phyloP scores from a whole-genome alignment of 1,284 basidiomycete species.

The Rhodotorula sp. region DNA sequence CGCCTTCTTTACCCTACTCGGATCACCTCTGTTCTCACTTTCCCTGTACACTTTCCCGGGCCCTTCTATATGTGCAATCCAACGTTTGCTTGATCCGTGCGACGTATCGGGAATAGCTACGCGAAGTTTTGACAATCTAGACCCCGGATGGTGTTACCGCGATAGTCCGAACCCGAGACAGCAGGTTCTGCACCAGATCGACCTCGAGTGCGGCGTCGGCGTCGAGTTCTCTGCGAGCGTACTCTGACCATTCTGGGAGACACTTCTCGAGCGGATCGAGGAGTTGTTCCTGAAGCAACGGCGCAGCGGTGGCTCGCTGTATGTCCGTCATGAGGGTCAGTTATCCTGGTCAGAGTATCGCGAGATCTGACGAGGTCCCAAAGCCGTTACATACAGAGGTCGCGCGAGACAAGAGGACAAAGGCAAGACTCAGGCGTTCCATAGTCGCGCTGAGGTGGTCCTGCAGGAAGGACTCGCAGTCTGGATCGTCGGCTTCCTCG shows the following conservation, averaged over 20 bases:
- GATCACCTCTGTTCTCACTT: not conserved
- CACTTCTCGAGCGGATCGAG: not conserved
- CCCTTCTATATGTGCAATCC: too few relatives aligned
- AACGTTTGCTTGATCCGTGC: too few relatives aligned
- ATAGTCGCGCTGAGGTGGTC: not conserved
- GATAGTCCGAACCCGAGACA: not conserved
- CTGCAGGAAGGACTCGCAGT: not conserved
- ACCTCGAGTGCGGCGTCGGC: not conserved
- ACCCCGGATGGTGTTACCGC: too few relatives aligned
- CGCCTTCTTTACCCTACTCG: not conserved
- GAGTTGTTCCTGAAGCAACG: not conserved
- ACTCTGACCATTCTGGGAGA: not conserved
- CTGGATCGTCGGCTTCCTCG: not conserved
- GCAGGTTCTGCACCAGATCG: not conserved
- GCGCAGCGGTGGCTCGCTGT: not conserved
- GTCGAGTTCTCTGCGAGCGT: not conserved
- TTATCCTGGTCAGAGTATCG: not conserved
- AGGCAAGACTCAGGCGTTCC: conserved; percentile 16
- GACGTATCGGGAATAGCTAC: too few relatives aligned
- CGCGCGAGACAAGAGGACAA: conserved; percentile 14
- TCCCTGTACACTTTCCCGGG: too few relatives aligned
- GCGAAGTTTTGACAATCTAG: too few relatives aligned
- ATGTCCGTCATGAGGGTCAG: not conserved
- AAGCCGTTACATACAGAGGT: not conserved
- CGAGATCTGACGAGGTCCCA: too few relatives aligned